These are phyloP conservation scores for Lachancea lanzarotensis DNA, from an alignment of 805 yeast genomes.

Conservation along the genomic window DNA sequence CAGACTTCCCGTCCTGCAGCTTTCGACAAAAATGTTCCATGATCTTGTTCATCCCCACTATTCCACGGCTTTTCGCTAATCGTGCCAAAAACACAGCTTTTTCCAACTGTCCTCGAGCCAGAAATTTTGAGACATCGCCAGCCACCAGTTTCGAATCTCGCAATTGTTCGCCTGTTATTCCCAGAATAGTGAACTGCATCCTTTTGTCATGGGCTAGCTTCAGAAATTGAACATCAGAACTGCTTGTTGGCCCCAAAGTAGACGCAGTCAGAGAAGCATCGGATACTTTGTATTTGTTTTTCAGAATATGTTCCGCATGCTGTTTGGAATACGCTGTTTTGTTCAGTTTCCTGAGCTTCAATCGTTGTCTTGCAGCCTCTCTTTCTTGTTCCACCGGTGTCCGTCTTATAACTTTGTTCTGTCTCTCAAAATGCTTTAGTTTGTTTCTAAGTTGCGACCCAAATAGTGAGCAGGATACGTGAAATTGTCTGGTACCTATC, in stretches of 20 bases:
- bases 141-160: constrained; percentile 53
- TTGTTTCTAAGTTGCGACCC: constrained; percentile 8
- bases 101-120: constrained; percentile 42
- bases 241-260: constrained; percentile 33
- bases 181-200: constrained; percentile 48
- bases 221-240: constrained; percentile 31
- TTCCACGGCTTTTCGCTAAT: constrained; percentile 43
- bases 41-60: constrained; percentile 59
- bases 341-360: constrained; percentile 16
- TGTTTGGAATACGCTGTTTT: constrained; percentile 26
- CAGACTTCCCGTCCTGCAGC: constrained; percentile 39
- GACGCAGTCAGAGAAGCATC: constrained; percentile 20
- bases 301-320: constrained; percentile 23
- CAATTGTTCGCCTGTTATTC: constrained; percentile 51
- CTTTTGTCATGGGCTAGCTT: constrained; percentile 36
- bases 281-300: constrained; percentile 12
- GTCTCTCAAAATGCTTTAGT: constrained; percentile 5
- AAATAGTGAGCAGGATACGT: background rate
- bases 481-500: background rate
- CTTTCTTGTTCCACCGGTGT: constrained; percentile 18
- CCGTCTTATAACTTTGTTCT: constrained; percentile 10
- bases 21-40: constrained; percentile 42
- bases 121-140: constrained; percentile 45
- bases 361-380: constrained; percentile 13
- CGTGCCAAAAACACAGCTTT: constrained; percentile 50